Percentiles rank a stretch among this genome's conserved stretches.
phyloP scores from a whole-genome alignment of 441 rosid species.

The Populus hybrid region DNA sequence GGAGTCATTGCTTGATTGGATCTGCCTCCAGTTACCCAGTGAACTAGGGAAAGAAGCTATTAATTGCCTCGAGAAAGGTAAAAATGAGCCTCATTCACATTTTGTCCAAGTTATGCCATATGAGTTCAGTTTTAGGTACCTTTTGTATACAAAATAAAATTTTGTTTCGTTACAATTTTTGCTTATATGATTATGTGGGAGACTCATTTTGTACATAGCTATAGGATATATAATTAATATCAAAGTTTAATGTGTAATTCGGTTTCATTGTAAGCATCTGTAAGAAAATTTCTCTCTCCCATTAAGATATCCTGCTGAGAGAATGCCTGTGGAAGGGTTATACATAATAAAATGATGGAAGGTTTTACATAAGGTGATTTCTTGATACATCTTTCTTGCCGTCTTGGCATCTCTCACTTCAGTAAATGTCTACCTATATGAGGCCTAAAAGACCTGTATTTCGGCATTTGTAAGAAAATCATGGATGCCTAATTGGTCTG shows the following conservation, averaged over 20 bases:
- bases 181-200: constrained; percentile 4
- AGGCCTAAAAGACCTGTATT: background rate
- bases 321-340: background rate
- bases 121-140: constrained; percentile 74
- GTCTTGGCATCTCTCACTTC: background rate
- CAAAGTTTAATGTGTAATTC: constrained; percentile 18
- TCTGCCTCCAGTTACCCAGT: constrained; percentile 79
- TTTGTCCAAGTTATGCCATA: constrained; percentile 62
- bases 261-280: constrained; percentile 27
- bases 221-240: constrained; percentile 17
- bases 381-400: background rate
- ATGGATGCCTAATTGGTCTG: no score
- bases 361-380: constrained; percentile 1
- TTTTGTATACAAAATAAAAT: constrained; percentile 37
- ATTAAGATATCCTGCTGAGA: constrained; percentile 8
- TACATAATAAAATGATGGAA: background rate
- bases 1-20: constrained; percentile 83
- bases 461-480: background rate
- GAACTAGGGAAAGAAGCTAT: constrained; percentile 66
- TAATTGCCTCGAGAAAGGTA: constrained; percentile 55
- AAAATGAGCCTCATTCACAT: constrained; percentile 38
- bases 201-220: constrained; percentile 25
- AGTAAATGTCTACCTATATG: background rate
- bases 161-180: constrained; percentile 16
- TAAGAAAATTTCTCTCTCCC: background rate